Base-by-base conservation (phyloP, 1,284 basidiomycete genomes). In the Stygiomarasmius scandens region DNA sequence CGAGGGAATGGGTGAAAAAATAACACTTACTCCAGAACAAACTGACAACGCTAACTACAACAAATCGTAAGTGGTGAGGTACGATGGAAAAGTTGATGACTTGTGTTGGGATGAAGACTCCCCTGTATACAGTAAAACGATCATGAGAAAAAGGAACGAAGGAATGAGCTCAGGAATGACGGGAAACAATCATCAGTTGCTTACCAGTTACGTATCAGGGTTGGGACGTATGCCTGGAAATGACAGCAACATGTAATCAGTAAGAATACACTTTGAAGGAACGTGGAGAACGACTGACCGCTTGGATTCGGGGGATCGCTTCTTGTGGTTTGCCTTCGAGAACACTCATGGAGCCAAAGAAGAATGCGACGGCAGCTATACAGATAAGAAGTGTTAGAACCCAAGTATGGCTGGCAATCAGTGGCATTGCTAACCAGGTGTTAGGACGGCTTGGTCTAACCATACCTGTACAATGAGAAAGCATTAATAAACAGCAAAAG, bases 21-120 rank as follows among this genome's bases (percentile, higher is more conserved):
- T 19, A 27, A 38, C 12, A 82, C 86, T 49, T 66, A 92, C 89
- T 95, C 93, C 92, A 95, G 74, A 93, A 91, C 54, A 95, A 77
- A 58, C 87, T 89, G 52, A 95, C 91, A 12, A 88, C 81, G 66
- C 92, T 84, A 24, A 93, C 82, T 22, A 89, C 78, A 9, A 90
- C 77, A 58, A 95, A 86, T 12, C 92, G 85, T 55, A 93, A 77
- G 65, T 94, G 92, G 3, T 81, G 82, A 0, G 93, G 93, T 0
- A 95, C 82, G 51, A 95, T 23, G 12, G 85, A 76, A 66, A 95
- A 95, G 75, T 95, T 95, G 76, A 93, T 74, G 55, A 91, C 70
- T 69, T 95, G 92, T 0, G 91, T 85, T 0, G 93, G 93, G 47
- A 88, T 80, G 69, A 90, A 94, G 9, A 93, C 90, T 12, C 74